Percentiles rank a stretch among this genome's conserved stretches.
These are phyloP conservation scores for Diaporthe sp. DNA, from an alignment of 2,329 filamentous ascomycete species.

Conservation along the genomic window DNA sequence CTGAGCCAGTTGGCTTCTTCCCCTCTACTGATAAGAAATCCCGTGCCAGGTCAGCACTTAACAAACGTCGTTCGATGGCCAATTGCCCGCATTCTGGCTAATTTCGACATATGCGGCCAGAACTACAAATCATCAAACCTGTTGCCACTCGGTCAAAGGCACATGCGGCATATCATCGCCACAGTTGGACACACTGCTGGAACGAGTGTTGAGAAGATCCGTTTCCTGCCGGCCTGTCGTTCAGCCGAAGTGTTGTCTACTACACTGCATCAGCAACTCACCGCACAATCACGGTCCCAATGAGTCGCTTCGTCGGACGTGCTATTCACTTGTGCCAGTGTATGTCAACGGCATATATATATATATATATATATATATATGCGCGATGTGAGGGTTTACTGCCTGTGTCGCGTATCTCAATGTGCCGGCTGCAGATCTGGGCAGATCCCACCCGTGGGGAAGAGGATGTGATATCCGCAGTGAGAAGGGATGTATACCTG, in stretches of 20 bases:
- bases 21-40: slow-evolving; percentile 1
- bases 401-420: not conserved
- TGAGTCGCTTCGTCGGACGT: not conserved
- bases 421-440: too few relatives aligned
- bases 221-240: not conserved
- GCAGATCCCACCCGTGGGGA: not conserved
- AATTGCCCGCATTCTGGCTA: slow-evolving; percentile 20
- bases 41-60: not conserved
- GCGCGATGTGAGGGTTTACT: not conserved
- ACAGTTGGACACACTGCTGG: not conserved
- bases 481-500: not conserved
- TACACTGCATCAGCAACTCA: not conserved
- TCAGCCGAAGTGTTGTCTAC: not conserved
- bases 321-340: not conserved
- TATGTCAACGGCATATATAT: not conserved
- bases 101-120: not conserved
- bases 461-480: not conserved
- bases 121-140: not conserved
- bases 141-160: slow-evolving; percentile 21
- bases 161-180: not conserved
- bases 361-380: too few relatives aligned
- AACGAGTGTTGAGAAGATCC: not conserved
- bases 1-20: slow-evolving; percentile 9
- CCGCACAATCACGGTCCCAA: not conserved
- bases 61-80: not conserved